These are phyloP conservation scores for Exserohilum rostratum DNA, from an alignment of 2,329 filamentous ascomycete species.

Conservation along the genomic window DNA sequence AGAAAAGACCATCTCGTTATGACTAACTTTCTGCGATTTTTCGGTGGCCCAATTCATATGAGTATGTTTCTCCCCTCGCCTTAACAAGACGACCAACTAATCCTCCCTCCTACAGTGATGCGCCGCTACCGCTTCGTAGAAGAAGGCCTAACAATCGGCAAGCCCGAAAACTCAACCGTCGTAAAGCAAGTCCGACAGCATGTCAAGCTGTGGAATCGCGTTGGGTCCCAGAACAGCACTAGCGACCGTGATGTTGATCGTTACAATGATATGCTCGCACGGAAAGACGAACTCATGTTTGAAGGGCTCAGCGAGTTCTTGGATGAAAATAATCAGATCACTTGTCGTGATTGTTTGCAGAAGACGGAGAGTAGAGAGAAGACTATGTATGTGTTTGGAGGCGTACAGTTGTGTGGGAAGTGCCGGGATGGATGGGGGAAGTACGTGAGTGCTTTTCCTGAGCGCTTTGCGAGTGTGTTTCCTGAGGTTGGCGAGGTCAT, in stretches of 20 bases:
- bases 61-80: no score
- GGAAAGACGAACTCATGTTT: conserved; percentile 1
- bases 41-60: conserved; percentile 13
- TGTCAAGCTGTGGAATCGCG: conserved; percentile 3
- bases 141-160: conserved; percentile 7
- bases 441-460: background rate
- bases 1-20: background rate
- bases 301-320: background rate
- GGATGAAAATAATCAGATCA: background rate
- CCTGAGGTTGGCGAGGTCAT: no score
- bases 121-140: conserved; percentile 14
- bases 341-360: background rate
- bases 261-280: background rate
- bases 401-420: background rate
- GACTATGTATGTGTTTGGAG: background rate
- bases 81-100: no score
- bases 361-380: background rate
- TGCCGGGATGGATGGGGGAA: background rate
- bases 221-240: background rate
- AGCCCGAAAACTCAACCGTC: background rate
- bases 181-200: background rate
- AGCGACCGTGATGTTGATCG: background rate
- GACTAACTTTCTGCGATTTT: conserved; percentile 6
- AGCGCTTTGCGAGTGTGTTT: background rate
- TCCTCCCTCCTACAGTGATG: no score